These are phyloP conservation scores for Petunia secreta DNA, from an alignment of 257 asterid species.

Conservation along the genomic window DNA sequence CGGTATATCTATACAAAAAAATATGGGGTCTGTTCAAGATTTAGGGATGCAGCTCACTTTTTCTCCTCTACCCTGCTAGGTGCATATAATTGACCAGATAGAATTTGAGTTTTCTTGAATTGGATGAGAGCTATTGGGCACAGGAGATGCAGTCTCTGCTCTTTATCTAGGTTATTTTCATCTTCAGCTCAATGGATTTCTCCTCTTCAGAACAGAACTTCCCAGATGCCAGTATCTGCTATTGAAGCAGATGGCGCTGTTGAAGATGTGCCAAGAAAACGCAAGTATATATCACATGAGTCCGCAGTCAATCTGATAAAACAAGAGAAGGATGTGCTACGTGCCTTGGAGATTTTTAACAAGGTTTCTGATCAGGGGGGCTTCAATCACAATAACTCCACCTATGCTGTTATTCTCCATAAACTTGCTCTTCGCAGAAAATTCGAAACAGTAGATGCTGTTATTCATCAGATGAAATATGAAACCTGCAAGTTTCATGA, in stretches of 20 bases:
- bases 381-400: slow-evolving; percentile 73
- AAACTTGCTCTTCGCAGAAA: slow-evolving; percentile 74
- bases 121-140: slow-evolving; percentile 38
- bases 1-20: neutral
- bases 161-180: slow-evolving; percentile 37
- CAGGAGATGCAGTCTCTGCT: slow-evolving; percentile 38
- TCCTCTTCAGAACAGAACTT: slow-evolving; percentile 39
- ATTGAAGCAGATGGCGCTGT: slow-evolving; percentile 33
- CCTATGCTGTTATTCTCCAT: slow-evolving; percentile 73
- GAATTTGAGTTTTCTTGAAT: neutral
- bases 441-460: slow-evolving; percentile 58
- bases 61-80: neutral
- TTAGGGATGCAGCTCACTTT: neutral
- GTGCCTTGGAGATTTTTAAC: slow-evolving; percentile 68
- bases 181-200: slow-evolving; percentile 58
- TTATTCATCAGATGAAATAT: slow-evolving; percentile 79
- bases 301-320: slow-evolving; percentile 53
- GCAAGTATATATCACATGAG: slow-evolving; percentile 65
- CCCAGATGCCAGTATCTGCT: slow-evolving; percentile 39
- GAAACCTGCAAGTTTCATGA: slow-evolving; percentile 92
- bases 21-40: neutral
- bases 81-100: neutral
- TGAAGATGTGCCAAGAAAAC: slow-evolving; percentile 41
- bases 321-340: slow-evolving; percentile 62
- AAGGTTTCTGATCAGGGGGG: slow-evolving; percentile 70